Evolutionary conservation across 139 green algal genomes (phyloP).

Genomic region (Zygnema circumcarinatum): DNA sequence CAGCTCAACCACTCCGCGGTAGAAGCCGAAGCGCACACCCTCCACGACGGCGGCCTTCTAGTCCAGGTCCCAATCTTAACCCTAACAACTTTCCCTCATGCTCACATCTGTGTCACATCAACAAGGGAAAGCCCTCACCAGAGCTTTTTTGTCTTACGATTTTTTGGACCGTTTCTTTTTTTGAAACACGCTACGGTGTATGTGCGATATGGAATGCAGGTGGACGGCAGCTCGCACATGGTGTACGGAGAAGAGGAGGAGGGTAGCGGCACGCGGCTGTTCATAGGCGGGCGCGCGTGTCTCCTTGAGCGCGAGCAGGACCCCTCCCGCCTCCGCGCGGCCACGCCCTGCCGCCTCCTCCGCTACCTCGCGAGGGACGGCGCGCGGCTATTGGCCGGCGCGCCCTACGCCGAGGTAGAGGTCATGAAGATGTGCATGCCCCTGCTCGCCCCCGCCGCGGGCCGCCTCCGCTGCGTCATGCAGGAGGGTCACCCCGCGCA

Average conservation of each 20-base stretch:
- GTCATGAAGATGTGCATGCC: conserved; percentile 67
- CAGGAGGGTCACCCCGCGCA: conserved; percentile 36
- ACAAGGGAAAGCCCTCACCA: no score
- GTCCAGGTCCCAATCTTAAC: conserved; percentile 79
- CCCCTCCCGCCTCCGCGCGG: conserved; percentile 57
- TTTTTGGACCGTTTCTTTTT: no score
- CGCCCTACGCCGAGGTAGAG: conserved; percentile 61
- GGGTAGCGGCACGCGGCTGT: conserved; percentile 84
- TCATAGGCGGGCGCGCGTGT: conserved; percentile 87
- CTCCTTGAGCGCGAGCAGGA: conserved; percentile 80
- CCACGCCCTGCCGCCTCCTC: conserved; percentile 62
- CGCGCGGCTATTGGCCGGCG: conserved; percentile 34
- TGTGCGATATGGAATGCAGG: no score
- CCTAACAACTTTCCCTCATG: no score
- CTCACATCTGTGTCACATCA: no score
- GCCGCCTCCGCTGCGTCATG: conserved; percentile 50
- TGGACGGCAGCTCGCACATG: conserved; percentile 90
- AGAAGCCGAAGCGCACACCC: conserved; percentile 81
- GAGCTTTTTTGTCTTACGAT: no score
- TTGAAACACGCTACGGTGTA: no score
- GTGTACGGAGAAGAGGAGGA: conserved; percentile 96
- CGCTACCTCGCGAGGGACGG: conserved; percentile 62
- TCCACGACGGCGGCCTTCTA: conserved; percentile 92
- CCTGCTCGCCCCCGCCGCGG: conserved; percentile 23
- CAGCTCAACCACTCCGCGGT: conserved; percentile 58